A percentile compares a stretch with the other conserved stretches of the same genome.
These are phyloP conservation scores for Botryotinia globosa DNA, from an alignment of 2,329 filamentous ascomycete species.

Conservation along the genomic window DNA sequence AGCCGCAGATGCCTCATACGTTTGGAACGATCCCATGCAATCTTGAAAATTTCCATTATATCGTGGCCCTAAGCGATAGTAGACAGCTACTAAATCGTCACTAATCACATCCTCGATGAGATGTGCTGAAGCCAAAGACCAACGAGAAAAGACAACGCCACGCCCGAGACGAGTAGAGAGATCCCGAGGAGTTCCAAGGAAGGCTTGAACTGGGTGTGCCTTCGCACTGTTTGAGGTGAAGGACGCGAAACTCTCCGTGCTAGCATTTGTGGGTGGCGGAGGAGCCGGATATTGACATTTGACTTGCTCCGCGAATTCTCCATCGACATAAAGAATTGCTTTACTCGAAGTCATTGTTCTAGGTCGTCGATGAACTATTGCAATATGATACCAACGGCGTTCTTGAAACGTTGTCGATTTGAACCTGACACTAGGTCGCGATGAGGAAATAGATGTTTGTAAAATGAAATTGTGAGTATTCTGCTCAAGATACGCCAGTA, in stretches of 20 bases:
- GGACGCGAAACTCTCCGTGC: constrained; percentile 67
- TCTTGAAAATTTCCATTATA: constrained; percentile 98
- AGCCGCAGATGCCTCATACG: constrained; percentile 88
- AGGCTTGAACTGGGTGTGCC: constrained; percentile 77
- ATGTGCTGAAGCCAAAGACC: constrained; percentile 88
- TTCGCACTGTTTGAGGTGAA: constrained; percentile 60
- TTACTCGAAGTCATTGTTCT: constrained; percentile 74
- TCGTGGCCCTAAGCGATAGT: constrained; percentile 82
- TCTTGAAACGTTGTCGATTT: constrained; percentile 76
- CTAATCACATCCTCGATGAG: constrained; percentile 84
- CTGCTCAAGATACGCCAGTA: constrained; percentile 89
- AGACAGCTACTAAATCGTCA: constrained; percentile 88
- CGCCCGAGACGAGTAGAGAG: constrained; percentile 73
- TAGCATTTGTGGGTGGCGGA: constrained; percentile 62
- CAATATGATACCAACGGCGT: constrained; percentile 88
- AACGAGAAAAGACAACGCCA: constrained; percentile 71
- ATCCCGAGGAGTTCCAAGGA: constrained; percentile 87
- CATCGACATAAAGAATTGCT: constrained; percentile 86
- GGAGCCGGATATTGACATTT: constrained; percentile 83
- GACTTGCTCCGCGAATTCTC: constrained; percentile 89
- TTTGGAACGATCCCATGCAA: constrained; percentile 91
- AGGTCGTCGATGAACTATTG: constrained; percentile 76
- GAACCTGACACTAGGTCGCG: constrained; percentile 88
- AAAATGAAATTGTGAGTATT: constrained; percentile 93
- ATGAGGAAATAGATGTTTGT: constrained; percentile 87